These are phyloP conservation scores for Sphaerobolus stellatus DNA, from an alignment of 1,284 basidiomycete species.

Conservation along the genomic window DNA sequence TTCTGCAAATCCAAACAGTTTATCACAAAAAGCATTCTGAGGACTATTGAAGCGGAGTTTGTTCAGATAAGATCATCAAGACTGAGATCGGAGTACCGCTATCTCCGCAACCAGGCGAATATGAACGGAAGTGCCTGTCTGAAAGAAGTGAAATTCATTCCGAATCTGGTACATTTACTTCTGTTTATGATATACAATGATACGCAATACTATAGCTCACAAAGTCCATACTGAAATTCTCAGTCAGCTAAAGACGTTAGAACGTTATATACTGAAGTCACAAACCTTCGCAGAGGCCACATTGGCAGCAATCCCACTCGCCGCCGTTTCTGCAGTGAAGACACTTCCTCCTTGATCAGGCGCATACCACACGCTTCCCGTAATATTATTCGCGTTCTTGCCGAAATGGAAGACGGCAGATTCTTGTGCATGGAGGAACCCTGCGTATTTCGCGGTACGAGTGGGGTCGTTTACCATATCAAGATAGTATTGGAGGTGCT, in stretches of 20 bases:
- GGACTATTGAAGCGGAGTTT: too few species aligned
- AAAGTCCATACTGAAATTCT: not conserved
- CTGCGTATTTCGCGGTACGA: conserved; percentile 28
- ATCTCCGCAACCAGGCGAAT: not conserved
- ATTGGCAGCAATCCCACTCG: conserved; percentile 40
- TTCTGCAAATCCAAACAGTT: too few species aligned
- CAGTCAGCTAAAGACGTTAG: not conserved
- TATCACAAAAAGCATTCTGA: too few species aligned
- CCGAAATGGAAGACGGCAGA: conserved; percentile 26
- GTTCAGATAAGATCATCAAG: too few species aligned
- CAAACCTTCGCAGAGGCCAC: conserved; percentile 38
- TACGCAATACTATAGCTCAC: too few species aligned
- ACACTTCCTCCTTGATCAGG: conserved; percentile 42
- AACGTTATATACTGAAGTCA: not conserved
- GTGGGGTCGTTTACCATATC: conserved; percentile 26
- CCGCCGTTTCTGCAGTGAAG: conserved; percentile 39
- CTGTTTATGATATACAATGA: not conserved
- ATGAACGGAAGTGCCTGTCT: not conserved
- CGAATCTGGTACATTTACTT: too few species aligned
- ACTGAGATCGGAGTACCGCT: too few species aligned
- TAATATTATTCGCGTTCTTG: conserved; percentile 44
- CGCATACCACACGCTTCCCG: conserved; percentile 52
- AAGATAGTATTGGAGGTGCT: conserved; percentile 33
- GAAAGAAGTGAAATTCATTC: too few species aligned
- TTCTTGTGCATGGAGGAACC: conserved; percentile 28